phyloP scores from a whole-genome alignment of 257 asterid species.

The Solanum gandarillasii region DNA sequence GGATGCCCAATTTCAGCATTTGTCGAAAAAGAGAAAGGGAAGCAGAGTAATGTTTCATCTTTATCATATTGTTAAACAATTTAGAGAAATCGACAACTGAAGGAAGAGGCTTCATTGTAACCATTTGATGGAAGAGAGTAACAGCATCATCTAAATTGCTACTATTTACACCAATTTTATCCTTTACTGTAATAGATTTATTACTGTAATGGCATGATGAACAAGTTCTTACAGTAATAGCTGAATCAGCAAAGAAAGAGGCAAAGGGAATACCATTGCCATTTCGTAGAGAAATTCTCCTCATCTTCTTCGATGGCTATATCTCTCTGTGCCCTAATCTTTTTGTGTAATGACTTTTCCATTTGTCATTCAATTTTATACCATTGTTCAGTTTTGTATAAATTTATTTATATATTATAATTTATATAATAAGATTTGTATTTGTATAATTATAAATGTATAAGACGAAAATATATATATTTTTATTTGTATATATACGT shows the following conservation, averaged over 20 bases:
- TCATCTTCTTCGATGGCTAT: neutral
- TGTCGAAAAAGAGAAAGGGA: neutral
- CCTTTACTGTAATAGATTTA: too few species aligned
- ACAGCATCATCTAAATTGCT: neutral
- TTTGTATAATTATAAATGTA: too few species aligned
- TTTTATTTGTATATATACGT: too few species aligned
- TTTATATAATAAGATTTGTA: too few species aligned
- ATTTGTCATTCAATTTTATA: too few species aligned
- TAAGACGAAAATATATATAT: too few species aligned
- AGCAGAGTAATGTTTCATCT: neutral
- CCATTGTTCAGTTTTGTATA: too few species aligned
- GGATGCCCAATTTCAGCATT: neutral
- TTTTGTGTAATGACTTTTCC: too few species aligned
- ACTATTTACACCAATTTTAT: too few species aligned
- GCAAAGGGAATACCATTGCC: neutral
- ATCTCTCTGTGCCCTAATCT: too few species aligned
- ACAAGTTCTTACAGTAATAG: neutral
- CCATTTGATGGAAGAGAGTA: neutral
- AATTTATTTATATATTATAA: too few species aligned
- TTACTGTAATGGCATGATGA: neutral
- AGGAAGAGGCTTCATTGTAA: neutral
- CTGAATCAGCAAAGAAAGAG: neutral
- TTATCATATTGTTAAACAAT: neutral
- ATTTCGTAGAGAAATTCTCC: neutral
- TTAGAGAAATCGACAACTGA: neutral